Evolutionary conservation across 257 asterid species (phyloP), one percentile per base, ranked within the genome.

Genomic region (Petunia axillaris): DNA sequence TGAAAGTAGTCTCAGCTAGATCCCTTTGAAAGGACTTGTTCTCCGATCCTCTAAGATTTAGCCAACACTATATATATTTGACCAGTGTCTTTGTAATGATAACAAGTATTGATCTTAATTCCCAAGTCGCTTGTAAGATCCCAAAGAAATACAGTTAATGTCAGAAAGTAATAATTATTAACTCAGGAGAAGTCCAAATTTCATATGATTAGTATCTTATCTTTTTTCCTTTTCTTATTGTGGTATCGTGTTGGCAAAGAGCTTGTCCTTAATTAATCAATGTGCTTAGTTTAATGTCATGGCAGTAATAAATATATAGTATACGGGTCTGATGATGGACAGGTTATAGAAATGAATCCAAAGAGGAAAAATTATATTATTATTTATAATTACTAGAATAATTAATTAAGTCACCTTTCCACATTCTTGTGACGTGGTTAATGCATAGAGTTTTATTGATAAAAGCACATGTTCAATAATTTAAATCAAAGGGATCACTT

Each of bases 181-280:
- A 1, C 53, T 48, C 53, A 3, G 8, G 53, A 48, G 53, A 8
- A 67, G 75, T 67, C 16, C 0, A 73, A 73, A 60, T 73, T 73
- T 48, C 77, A 50, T 25, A 25, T 73, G 46, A 73, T 73, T 71
- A 48, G 77, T 71, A 46, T 48, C 62, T 48, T 48, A 46, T 25
- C 48, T 59, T 68, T 25, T 70, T 4, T 8, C 36, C 25, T 25
- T 48, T 35, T 3, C 11, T 9, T 46, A 25, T 48, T 71, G 77
- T 71, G 60, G 35, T 38, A n/a, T 71, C 60, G 35, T 71, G 62
- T 71, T 79, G 50, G 44, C 60, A 35, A 71, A 71, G 62, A 48
- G 44, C 41, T 71, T 48, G 60, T 71, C 60, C 44, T 25, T 48
- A 25, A 35, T 35, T 48, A 48, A 71, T 71, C 7, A 48, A 71